Conservation (phyloP, 2,329 filamentous ascomycete genomes). For the Nannizzia gypsea region DNA sequence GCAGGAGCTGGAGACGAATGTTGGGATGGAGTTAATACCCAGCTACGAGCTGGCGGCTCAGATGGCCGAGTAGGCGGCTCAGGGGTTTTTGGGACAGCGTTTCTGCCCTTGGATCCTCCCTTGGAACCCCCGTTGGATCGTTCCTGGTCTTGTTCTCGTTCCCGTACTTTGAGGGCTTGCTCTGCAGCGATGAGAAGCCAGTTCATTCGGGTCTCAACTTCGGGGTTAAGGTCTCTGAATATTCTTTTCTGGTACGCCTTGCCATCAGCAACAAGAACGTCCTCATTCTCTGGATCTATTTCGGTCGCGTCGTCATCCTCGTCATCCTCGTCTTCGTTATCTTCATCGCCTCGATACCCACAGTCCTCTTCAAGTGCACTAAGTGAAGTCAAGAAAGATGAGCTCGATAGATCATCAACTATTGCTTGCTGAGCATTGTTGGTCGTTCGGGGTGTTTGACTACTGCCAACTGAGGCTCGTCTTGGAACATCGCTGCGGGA, state of each 20-base stretch:
- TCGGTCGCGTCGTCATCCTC: not conserved
- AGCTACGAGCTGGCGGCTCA: not conserved
- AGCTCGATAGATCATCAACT: not conserved
- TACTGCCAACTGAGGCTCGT: not conserved
- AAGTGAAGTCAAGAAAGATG: not conserved
- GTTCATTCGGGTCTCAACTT: slow-evolving; percentile 6
- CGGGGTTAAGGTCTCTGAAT: slow-evolving; percentile 3
- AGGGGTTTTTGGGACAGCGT: not conserved
- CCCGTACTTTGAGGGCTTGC: not conserved
- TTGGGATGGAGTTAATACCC: not conserved
- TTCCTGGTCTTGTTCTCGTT: not conserved
- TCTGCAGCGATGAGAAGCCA: slow-evolving; percentile 6
- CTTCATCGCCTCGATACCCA: slow-evolving; percentile 4
- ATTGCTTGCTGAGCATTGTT: not conserved
- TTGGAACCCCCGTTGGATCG: too few relatives aligned
- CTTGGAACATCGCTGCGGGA: not conserved
- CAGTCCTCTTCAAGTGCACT: not conserved
- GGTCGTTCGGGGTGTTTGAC: not conserved
- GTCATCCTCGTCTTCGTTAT: not conserved
- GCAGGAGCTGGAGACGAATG: not conserved
- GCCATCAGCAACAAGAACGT: not conserved
- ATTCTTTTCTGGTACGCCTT: not conserved
- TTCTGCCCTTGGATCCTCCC: not conserved
- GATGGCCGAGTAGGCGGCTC: not conserved
- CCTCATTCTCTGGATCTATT: not conserved